A percentile compares a stretch with the other conserved stretches of the same genome.
Conservation (phyloP, 805 yeast species). For the Lipomyces orientalis region DNA sequence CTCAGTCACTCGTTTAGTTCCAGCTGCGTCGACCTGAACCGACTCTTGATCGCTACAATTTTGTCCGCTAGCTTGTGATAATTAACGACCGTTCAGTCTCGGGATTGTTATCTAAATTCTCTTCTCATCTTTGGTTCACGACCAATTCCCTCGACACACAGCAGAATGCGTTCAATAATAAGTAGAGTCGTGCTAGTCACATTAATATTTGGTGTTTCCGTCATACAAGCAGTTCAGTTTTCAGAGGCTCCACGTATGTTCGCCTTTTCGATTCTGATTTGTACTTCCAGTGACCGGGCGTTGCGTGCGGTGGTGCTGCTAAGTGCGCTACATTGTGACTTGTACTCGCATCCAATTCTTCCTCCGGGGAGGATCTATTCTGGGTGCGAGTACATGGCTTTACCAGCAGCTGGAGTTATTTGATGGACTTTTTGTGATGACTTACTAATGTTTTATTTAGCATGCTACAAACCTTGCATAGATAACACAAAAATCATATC, state of each 20-base stretch:
- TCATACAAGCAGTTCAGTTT: constrained; percentile 5
- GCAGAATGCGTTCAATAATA: constrained; percentile 7
- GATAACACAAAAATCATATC: constrained; percentile 37
- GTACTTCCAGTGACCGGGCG: neutral
- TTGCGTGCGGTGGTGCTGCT: neutral
- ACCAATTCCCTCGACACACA: neutral
- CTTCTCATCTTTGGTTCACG: neutral
- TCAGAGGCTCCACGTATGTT: constrained; percentile 7
- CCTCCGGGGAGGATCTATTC: neutral
- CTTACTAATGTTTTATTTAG: constrained; percentile 6
- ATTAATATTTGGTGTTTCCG: constrained; percentile 1
- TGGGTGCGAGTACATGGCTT: too few relatives aligned
- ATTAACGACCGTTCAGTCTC: neutral
- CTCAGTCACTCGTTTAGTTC: constrained; percentile 7
- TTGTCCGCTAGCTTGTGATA: neutral
- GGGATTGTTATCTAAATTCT: neutral
- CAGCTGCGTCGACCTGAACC: neutral
- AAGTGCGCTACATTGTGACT: neutral
- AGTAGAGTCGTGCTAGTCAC: constrained; percentile 1
- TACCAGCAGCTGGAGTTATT: neutral
- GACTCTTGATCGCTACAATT: neutral
- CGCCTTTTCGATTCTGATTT: neutral
- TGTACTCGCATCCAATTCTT: too few relatives aligned
- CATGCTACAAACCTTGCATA: constrained; percentile 34
- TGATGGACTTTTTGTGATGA: neutral